These are phyloP conservation scores for Rhodotorula toruloides DNA, from an alignment of 768 basidiomycete genomes.

Conservation along the genomic window DNA sequence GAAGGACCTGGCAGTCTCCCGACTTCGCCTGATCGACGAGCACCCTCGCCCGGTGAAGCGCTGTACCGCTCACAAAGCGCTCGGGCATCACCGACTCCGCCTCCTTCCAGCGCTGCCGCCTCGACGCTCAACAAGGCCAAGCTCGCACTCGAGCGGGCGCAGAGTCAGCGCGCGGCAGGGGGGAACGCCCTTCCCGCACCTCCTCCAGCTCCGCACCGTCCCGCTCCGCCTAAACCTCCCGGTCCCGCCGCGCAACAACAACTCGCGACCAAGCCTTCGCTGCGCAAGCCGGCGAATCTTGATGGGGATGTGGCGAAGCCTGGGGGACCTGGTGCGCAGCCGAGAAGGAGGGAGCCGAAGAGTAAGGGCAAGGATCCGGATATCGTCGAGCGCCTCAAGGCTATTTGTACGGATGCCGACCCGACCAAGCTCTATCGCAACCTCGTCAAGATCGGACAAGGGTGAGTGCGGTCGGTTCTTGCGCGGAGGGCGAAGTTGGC, in stretches of 20 bases:
- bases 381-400: constrained; percentile 81
- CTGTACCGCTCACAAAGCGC: constrained; percentile 59
- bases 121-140: constrained; percentile 20
- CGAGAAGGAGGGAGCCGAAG: constrained; percentile 76
- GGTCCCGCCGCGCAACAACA: neutral
- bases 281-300: neutral
- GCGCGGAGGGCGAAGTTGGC: too few species aligned
- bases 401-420: constrained; percentile 96
- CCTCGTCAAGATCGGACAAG: constrained; percentile 95
- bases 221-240: constrained; percentile 36
- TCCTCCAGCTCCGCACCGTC: constrained; percentile 50
- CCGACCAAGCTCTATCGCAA: constrained; percentile 88
- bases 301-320: constrained; percentile 40
- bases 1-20: neutral
- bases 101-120: constrained; percentile 27
- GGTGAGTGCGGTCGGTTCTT: too few species aligned
- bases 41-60: constrained; percentile 42
- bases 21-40: constrained; percentile 33
- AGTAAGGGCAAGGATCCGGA: constrained; percentile 71
- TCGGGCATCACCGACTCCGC: constrained; percentile 58
- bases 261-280: constrained; percentile 19
- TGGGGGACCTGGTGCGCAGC: constrained; percentile 60
- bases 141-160: constrained; percentile 40
- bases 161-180: constrained; percentile 57
- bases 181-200: constrained; percentile 59